phyloP scores from a whole-genome alignment of 306 rosid species.

The Chamaecrista fasciculata region DNA sequence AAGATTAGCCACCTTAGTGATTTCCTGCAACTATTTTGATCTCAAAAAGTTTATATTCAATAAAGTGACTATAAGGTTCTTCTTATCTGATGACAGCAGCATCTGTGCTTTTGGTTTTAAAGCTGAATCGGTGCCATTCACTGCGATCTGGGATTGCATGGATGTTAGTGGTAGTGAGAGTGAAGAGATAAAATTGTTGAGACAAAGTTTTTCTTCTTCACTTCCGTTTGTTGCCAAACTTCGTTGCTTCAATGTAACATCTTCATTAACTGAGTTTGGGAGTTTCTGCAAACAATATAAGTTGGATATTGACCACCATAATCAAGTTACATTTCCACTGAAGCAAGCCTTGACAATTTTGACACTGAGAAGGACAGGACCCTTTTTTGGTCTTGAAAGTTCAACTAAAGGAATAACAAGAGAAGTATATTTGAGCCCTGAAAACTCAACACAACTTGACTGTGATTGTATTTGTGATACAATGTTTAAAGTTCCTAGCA shows the following conservation, averaged over 20 bases:
- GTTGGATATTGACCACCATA: not conserved
- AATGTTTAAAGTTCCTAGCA: no score
- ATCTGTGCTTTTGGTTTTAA: not conserved
- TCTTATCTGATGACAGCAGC: not conserved
- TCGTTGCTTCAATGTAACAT: not conserved
- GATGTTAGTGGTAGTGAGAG: not conserved
- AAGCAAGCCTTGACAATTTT: not conserved
- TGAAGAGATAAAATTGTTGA: not conserved
- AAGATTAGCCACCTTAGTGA: not conserved
- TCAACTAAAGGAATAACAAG: no score
- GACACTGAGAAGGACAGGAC: not conserved
- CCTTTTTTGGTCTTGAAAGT: no score
- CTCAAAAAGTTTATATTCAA: not conserved
- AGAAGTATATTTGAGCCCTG: not conserved
- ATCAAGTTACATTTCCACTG: not conserved
- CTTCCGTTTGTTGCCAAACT: not conserved
- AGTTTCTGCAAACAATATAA: not conserved
- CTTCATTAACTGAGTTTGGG: not conserved
- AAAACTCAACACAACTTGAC: not conserved
- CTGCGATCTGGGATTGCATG: not conserved
- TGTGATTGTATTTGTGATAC: not conserved
- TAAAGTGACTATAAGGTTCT: not conserved
- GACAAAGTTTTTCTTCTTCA: not conserved
- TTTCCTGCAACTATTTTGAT: not conserved
- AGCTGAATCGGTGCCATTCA: not conserved